Evolutionary conservation across 2,329 filamentous ascomycete species (phyloP), one percentile per base, ranked within the genome.

Genomic region (Aspergillus costaricaensis): DNA sequence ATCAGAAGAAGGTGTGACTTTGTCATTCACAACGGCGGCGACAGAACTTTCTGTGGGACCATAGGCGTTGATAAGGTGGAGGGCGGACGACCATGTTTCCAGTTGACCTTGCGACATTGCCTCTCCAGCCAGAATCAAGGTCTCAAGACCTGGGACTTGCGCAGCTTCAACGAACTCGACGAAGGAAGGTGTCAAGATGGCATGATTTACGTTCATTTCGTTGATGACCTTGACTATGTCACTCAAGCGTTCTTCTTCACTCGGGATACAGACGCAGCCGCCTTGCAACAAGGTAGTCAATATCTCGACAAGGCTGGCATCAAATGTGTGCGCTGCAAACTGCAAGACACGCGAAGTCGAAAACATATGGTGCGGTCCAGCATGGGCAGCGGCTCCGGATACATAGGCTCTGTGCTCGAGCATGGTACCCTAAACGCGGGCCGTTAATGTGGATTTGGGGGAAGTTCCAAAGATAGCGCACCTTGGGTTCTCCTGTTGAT

Each of bases 331-430:
- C 2, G 82, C 82, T 0, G 83, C 84, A 55, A 85, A 80, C 62
- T 86, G 82, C 68, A 88, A 79, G 5, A 86, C 82, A 4, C 88
- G 79, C 14, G 85, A 85, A 0, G 80, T 73, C 0, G 78, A 72
- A 30, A 79, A 76, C 23, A 89, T 80, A 21, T 56, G 57, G 38
- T 87, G 74, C 0, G 80, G 79, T 0, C 79, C 72, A 0, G 81
- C 84, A 67, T 88, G 85, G 0, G 79, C 80, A 8, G 81, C 71
- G 25, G 85, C 81, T 2, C 82, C 79, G 0, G 86, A 85, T 1
- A 85, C 82, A 14, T 87, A 80, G 0, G 86, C 82, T 0, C 77
- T 76, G 66, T 91, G 88, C 10, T 84, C 85, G 62, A 89, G 83
- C 52, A 88, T 81, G n/a, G 88, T 84, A 3, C 86, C 88, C 76